Evolutionary conservation across 495 filamentous ascomycete species (phyloP), one percentile per base, ranked within the genome.

Genomic region (Entonaema liquescens): DNA sequence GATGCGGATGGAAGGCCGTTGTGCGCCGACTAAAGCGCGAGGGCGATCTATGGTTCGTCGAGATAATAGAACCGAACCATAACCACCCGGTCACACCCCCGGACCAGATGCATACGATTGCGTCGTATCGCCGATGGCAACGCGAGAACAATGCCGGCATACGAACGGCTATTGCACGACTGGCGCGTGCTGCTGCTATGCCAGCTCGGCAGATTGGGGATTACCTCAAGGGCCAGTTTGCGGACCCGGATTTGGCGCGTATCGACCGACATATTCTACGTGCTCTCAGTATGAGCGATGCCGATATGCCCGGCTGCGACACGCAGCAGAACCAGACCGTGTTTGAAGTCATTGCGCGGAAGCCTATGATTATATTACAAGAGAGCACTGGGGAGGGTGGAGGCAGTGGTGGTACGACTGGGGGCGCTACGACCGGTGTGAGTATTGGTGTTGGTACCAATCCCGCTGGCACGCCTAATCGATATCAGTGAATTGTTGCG

Each of bases 91-190:
- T 69, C 26, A 77, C 75, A 0, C 58, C 65, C 7, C 64, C 72
- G 17, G 75, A 75, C 13, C 59, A 71, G 49, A 77, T 77, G 75
- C 72, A 77, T 52, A 75, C 65, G 29, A 52, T 77, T 13, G 75
- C 75, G 4, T 73, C 72, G 36, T 77, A 77, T 42, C 72, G 75
- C 8, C 72, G 75, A 7, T 77, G 75, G 75, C 75, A 77, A 58
- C 65, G 72, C 23, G 75, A 77, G 21, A 77, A 77, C 35, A 75
- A 71, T 26, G 75, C 75, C 47, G 75, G 75, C n/a, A 71, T 77
- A 38, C 59, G 75, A 5, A 23, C 47, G 21, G 72, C 72, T 13
- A 73, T 77, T 38, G 60, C 57, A 2, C 52, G 72, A 1, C 70
- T 77, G 6, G 58, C 67, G 0, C 56, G 70, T 13, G 75, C 70